Conservation (phyloP, 495 filamentous ascomycete genomes). For the Xeromyces bisporus region DNA sequence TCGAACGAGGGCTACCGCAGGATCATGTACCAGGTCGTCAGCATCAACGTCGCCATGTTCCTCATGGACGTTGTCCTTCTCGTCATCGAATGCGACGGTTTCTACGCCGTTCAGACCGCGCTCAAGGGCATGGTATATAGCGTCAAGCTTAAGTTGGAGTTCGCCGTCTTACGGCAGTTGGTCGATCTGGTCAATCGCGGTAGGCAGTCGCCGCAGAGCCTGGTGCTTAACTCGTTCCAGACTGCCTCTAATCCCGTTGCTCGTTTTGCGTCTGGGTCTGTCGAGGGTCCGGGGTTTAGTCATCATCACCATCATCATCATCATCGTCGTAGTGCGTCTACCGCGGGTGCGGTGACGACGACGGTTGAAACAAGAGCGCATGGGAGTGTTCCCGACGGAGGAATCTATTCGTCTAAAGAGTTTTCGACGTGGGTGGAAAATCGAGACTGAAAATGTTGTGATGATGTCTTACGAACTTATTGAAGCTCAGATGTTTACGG, state of each 20-base stretch:
- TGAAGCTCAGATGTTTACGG: no score
- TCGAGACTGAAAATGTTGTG: neutral
- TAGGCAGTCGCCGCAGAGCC: slow-evolving; percentile 12
- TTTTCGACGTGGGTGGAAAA: slow-evolving; percentile 4
- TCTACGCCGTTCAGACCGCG: slow-evolving; percentile 38
- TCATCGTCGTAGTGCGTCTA: no score
- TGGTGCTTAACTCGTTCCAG: slow-evolving; percentile 12
- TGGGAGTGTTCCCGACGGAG: slow-evolving; percentile 4
- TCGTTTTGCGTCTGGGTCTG: slow-evolving; percentile 1
- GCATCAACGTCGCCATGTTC: slow-evolving; percentile 37
- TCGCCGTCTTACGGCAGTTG: slow-evolving; percentile 40
- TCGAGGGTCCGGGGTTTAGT: slow-evolving; percentile 2
- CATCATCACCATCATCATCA: no score
- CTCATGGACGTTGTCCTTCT: slow-evolving; percentile 33
- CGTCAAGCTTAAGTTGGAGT: slow-evolving; percentile 48
- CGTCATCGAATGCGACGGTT: slow-evolving; percentile 30
- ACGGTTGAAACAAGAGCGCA: neutral
- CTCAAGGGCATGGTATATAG: slow-evolving; percentile 44
- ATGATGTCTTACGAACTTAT: no score
- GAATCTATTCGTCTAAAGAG: slow-evolving; percentile 8
- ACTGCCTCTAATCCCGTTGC: neutral
- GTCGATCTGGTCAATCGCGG: slow-evolving; percentile 23
- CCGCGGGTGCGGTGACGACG: neutral
- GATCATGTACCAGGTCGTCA: slow-evolving; percentile 36
- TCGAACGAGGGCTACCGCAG: slow-evolving; percentile 24